These are phyloP conservation scores for Truncatella angustata DNA, from an alignment of 2,329 filamentous ascomycete species.

Conservation along the genomic window DNA sequence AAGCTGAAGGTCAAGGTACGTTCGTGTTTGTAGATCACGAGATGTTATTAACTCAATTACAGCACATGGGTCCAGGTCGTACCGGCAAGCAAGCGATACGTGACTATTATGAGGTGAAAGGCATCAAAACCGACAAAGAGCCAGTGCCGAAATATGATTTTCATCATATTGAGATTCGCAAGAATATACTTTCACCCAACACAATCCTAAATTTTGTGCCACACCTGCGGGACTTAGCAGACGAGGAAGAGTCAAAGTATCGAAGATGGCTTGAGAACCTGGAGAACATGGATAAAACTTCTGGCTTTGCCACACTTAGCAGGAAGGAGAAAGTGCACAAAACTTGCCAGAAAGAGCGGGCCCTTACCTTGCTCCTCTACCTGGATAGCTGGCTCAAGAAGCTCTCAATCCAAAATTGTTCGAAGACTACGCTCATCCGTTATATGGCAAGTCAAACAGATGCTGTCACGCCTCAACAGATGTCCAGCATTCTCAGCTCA, in stretches of 20 bases:
- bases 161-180: constrained; percentile 58
- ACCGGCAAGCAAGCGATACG: constrained; percentile 43
- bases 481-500: constrained; percentile 48
- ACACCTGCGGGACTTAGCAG: constrained; percentile 55
- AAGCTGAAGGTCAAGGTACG: constrained; percentile 50
- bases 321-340: constrained; percentile 49
- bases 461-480: constrained; percentile 53
- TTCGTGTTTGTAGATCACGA: background rate
- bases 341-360: constrained; percentile 50
- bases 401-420: constrained; percentile 50
- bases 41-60: constrained; percentile 10
- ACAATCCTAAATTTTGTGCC: constrained; percentile 61
- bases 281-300: constrained; percentile 55
- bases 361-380: constrained; percentile 50
- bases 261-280: constrained; percentile 56
- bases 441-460: constrained; percentile 49
- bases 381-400: constrained; percentile 52
- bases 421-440: constrained; percentile 50
- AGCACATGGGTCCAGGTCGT: constrained; percentile 39
- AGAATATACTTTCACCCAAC: constrained; percentile 59
- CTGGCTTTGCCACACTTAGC: constrained; percentile 54
- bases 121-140: constrained; percentile 48
- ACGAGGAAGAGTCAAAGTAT: constrained; percentile 55
- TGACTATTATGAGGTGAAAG: constrained; percentile 40
- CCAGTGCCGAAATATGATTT: constrained; percentile 58